A percentile compares a stretch with the other conserved stretches of the same genome.
phyloP scores from a whole-genome alignment of 2,329 filamentous ascomycete species.

The Trichoderma koningiopsis region DNA sequence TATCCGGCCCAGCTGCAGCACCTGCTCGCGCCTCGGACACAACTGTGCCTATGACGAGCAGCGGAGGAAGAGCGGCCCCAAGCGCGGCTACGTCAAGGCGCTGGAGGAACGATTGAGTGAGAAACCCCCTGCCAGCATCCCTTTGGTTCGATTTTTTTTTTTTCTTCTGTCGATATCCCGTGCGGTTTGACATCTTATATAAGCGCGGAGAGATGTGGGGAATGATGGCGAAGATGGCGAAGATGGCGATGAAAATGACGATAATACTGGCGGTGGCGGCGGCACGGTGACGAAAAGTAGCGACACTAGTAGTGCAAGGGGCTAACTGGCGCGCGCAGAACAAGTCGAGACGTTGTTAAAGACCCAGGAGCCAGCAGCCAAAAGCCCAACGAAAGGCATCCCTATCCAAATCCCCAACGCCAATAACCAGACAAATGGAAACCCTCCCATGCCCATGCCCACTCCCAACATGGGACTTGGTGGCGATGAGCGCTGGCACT shows the following conservation, averaged over 20 bases:
- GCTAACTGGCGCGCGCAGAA: slow-evolving; percentile 54
- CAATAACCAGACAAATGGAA: slow-evolving; percentile 37
- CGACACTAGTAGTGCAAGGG: neutral
- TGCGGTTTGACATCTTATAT: neutral
- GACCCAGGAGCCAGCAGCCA: slow-evolving; percentile 58
- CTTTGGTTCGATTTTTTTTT: neutral
- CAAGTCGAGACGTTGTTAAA: slow-evolving; percentile 92
- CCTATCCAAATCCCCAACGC: slow-evolving; percentile 32
- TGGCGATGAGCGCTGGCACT: slow-evolving; percentile 59
- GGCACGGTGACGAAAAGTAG: neutral
- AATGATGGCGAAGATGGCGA: neutral
- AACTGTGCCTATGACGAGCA: slow-evolving; percentile 90
- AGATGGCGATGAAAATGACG: neutral
- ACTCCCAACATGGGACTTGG: slow-evolving; percentile 52
- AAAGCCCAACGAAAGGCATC: slow-evolving; percentile 39
- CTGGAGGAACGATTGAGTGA: slow-evolving; percentile 89
- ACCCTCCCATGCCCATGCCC: slow-evolving; percentile 38
- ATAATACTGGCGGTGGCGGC: neutral
- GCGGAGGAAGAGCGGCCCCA: slow-evolving; percentile 90
- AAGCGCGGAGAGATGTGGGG: neutral
- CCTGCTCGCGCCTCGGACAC: slow-evolving; percentile 83
- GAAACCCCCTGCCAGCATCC: slow-evolving; percentile 35
- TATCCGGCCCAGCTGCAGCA: slow-evolving; percentile 79
- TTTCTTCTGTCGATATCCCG: neutral
- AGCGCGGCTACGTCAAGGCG: slow-evolving; percentile 91